Evolutionary conservation across 495 filamentous ascomycete genomes (phyloP).

Genomic region (Penicillium diatomitis): DNA sequence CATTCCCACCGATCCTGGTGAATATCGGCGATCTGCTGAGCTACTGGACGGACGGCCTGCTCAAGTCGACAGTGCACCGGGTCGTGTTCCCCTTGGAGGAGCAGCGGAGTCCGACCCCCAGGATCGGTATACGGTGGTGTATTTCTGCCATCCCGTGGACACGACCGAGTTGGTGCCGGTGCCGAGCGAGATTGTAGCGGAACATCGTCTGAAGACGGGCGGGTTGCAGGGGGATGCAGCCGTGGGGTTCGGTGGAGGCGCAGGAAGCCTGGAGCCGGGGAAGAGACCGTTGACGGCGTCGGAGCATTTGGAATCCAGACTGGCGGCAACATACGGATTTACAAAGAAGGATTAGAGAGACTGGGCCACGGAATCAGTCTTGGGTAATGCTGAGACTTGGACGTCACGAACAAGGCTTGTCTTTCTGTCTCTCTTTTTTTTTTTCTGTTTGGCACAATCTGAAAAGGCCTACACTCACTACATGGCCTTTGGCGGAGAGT

Average conservation of each 20-base stretch:
- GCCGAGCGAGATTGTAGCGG: slow-evolving; percentile 54
- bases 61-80: slow-evolving; percentile 79
- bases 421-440: no score
- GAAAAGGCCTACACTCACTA: no score
- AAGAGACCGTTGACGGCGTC: slow-evolving; percentile 65
- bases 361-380: no score
- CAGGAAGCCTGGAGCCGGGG: slow-evolving; percentile 32
- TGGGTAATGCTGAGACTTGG: no score
- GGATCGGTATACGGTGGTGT: slow-evolving; percentile 83
- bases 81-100: slow-evolving; percentile 64
- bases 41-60: slow-evolving; percentile 83
- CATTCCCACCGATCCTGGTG: slow-evolving; percentile 69
- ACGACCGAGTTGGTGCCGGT: slow-evolving; percentile 61
- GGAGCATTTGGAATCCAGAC: slow-evolving; percentile 68
- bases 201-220: slow-evolving; percentile 24
- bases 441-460: no score
- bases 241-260: slow-evolving; percentile 36
- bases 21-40: slow-evolving; percentile 88
- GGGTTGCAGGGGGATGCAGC: slow-evolving; percentile 12
- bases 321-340: slow-evolving; percentile 67
- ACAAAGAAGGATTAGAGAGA: slow-evolving; percentile 15
- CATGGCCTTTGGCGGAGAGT: no score
- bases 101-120: slow-evolving; percentile 34
- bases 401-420: no score
- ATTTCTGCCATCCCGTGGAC: slow-evolving; percentile 82